Percentiles rank a stretch among this genome's conserved stretches.
These are phyloP conservation scores for Claviceps digitariae DNA, from an alignment of 2,329 filamentous ascomycete species.

Conservation along the genomic window DNA sequence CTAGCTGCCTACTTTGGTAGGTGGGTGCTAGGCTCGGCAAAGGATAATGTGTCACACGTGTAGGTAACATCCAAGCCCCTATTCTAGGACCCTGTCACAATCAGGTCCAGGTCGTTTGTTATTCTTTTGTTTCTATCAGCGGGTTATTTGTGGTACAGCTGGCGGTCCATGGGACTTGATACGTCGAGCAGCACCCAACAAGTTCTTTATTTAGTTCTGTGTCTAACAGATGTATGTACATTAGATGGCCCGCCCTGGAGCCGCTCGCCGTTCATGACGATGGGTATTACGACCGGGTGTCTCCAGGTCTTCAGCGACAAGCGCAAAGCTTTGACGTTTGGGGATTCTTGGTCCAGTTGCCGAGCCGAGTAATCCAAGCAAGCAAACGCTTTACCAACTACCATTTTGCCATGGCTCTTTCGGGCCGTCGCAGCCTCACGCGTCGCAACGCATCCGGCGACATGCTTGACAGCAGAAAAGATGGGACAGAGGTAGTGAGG, in stretches of 20 bases:
- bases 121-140: not conserved
- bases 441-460: not conserved
- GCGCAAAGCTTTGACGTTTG: not conserved
- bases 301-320: not conserved
- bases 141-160: not conserved
- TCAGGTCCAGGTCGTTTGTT: not conserved
- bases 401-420: not conserved
- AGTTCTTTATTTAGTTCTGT: not conserved
- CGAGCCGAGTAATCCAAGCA: not conserved
- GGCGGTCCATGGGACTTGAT: no score
- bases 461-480: not conserved
- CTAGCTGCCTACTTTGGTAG: not conserved
- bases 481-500: not conserved
- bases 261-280: not conserved
- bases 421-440: not conserved
- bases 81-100: not conserved
- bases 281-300: not conserved
- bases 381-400: not conserved
- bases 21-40: not conserved
- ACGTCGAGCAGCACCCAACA: not conserved
- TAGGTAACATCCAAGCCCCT: not conserved
- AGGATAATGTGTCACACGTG: not conserved
- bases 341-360: not conserved
- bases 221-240: not conserved
- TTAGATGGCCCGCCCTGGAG: not conserved